Percentiles rank a stretch among this genome's conserved stretches.
Evolutionary conservation across 2,329 filamentous ascomycete species (phyloP).

Genomic region (Beauveria scarabaeidicola): DNA sequence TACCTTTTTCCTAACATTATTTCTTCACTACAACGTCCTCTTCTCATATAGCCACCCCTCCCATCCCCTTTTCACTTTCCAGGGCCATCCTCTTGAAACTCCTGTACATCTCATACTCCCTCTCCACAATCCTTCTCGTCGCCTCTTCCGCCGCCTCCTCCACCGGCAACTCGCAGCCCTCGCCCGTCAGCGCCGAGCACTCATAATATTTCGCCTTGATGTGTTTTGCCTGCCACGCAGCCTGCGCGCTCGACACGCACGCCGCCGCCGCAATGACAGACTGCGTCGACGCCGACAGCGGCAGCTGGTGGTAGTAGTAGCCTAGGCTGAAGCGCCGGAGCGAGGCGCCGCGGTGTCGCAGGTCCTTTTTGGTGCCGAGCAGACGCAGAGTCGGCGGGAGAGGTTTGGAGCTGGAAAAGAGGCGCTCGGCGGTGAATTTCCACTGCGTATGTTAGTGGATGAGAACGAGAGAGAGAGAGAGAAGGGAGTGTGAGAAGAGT

Average conservation of each 20-base stretch:
- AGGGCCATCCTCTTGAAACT: not conserved
- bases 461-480: not conserved
- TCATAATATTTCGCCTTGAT: conserved; percentile 26
- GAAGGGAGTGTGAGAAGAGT: conserved; percentile 4
- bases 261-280: not conserved
- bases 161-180: conserved; percentile 25
- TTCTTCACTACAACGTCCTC: not conserved
- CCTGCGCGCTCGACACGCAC: conserved; percentile 18
- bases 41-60: too few species aligned
- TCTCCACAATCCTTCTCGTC: conserved; percentile 14
- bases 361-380: conserved; percentile 25
- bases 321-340: conserved; percentile 1
- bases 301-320: conserved; percentile 4
- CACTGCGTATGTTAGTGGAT: conserved; percentile 17
- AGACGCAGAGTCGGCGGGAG: conserved; percentile 22
- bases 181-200: conserved; percentile 28
- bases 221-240: conserved; percentile 22
- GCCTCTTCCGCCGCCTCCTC: conserved; percentile 20
- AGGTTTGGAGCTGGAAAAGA: conserved; percentile 18
- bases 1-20: not conserved
- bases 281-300: not conserved
- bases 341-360: not conserved
- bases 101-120: conserved; percentile 5
- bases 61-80: not conserved
- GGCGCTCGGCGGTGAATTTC: conserved; percentile 20